Conservation (phyloP, 164 flowering plant species). For the Tetrastigma voinierianum region DNA sequence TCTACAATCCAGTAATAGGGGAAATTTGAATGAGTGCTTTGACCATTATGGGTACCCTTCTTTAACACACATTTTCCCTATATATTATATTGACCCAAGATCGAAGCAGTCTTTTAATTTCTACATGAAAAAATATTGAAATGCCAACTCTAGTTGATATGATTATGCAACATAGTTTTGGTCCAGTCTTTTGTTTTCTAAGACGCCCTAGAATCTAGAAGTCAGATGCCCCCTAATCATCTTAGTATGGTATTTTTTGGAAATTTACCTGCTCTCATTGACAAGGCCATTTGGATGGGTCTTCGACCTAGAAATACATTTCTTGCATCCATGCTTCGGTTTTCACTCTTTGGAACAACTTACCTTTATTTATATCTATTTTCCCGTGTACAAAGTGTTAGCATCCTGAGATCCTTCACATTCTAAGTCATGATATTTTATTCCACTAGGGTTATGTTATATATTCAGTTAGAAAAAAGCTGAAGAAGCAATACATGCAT, state of each 20-base stretch:
- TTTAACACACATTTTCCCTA: neutral
- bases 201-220: too few relatives aligned
- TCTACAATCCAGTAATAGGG: neutral
- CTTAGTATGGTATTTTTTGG: too few relatives aligned
- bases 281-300: too few relatives aligned
- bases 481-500: slow-evolving; percentile 83
- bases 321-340: too few relatives aligned
- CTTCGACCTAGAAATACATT: too few relatives aligned
- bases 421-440: slow-evolving; percentile 9
- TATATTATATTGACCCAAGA: neutral
- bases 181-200: too few relatives aligned
- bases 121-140: neutral
- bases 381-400: neutral
- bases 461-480: slow-evolving; percentile 79
- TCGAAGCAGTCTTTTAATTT: neutral
- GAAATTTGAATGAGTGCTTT: neutral
- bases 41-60: neutral
- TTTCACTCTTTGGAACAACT: too few relatives aligned
- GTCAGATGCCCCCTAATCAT: too few relatives aligned
- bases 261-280: too few relatives aligned
- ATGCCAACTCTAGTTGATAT: too few relatives aligned
- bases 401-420: neutral
- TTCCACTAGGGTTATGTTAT: slow-evolving; percentile 80
- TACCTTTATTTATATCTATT: too few relatives aligned
- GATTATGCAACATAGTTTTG: too few relatives aligned